Conservation (phyloP, 306 rosid species). For the Fagus sylvatica region DNA sequence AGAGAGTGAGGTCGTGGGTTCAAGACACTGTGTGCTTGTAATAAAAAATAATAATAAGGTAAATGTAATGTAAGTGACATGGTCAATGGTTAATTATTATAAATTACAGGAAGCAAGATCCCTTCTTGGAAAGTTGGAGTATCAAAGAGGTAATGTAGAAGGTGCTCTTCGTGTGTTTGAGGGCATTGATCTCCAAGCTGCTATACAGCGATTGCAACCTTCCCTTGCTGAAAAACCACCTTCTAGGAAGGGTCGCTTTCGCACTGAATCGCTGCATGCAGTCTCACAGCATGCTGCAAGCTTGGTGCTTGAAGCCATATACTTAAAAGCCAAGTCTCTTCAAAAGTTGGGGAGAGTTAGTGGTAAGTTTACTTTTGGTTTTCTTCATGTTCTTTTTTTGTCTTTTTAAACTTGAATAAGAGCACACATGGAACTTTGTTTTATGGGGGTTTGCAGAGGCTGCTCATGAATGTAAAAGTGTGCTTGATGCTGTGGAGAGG, state of each 20-base stretch:
- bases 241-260: slow-evolving; percentile 62
- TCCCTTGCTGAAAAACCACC: slow-evolving; percentile 57
- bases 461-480: slow-evolving; percentile 75
- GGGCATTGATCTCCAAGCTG: slow-evolving; percentile 92
- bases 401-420: slow-evolving; percentile 21
- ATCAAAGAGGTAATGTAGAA: slow-evolving; percentile 95
- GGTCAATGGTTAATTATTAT: slow-evolving; percentile 18
- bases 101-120: slow-evolving; percentile 89
- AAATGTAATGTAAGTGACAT: slow-evolving; percentile 7
- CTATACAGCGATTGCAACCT: slow-evolving; percentile 84
- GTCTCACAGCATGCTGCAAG: slow-evolving; percentile 91
- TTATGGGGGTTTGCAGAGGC: slow-evolving; percentile 67
- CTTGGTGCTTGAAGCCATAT: slow-evolving; percentile 95
- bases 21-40: no score
- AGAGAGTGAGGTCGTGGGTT: no score
- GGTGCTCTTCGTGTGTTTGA: slow-evolving; percentile 92
- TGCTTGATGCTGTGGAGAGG: slow-evolving; percentile 88
- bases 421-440: slow-evolving; percentile 29
- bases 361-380: slow-evolving; percentile 47
- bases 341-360: slow-evolving; percentile 73
- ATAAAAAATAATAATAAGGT: no score
- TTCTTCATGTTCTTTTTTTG: slow-evolving; percentile 10
- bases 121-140: slow-evolving; percentile 97
- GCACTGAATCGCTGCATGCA: slow-evolving; percentile 56
- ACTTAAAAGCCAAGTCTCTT: slow-evolving; percentile 86